A percentile compares a stretch with the other conserved stretches of the same genome.
These are phyloP conservation scores for Mycena amicta DNA, from an alignment of 768 basidiomycete species.

Conservation along the genomic window DNA sequence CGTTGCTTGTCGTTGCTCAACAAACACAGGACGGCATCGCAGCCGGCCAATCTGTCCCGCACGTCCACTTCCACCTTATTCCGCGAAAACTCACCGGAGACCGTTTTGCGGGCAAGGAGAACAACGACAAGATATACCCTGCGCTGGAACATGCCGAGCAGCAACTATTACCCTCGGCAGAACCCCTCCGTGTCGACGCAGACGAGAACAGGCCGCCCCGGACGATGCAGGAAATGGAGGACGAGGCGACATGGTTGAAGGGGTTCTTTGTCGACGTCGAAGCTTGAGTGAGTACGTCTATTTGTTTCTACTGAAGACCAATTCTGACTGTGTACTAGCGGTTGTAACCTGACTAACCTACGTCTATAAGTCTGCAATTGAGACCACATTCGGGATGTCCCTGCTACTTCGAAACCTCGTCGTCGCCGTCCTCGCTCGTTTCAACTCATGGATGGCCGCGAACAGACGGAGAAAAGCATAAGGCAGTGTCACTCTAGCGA, in stretches of 20 bases:
- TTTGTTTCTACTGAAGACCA: no score
- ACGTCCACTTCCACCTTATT: constrained; percentile 95
- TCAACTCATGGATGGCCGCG: no score
- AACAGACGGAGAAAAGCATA: no score
- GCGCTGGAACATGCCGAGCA: constrained; percentile 62
- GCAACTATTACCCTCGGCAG: constrained; percentile 11
- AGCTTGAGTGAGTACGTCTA: no score
- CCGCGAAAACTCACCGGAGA: constrained; percentile 78
- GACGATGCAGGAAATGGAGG: constrained; percentile 73
- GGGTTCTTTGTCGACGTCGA: constrained; percentile 53
- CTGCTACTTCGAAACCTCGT: no score
- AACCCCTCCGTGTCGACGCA: constrained; percentile 63
- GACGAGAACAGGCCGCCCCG: constrained; percentile 69
- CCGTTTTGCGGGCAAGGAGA: constrained; percentile 54
- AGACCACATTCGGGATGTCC: no score
- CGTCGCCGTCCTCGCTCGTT: no score
- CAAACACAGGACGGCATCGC: constrained; percentile 77
- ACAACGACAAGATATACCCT: constrained; percentile 82
- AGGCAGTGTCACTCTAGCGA: no score
- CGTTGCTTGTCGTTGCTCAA: no score
- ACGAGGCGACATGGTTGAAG: constrained; percentile 72
- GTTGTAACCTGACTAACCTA: no score
- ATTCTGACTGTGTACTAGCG: no score
- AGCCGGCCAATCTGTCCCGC: constrained; percentile 79
- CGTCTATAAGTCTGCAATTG: no score